Percentiles rank a stretch among this genome's conserved stretches.
Evolutionary conservation across 148 eudicot genomes (phyloP).

Genomic region (Chenopodium suecicum): DNA sequence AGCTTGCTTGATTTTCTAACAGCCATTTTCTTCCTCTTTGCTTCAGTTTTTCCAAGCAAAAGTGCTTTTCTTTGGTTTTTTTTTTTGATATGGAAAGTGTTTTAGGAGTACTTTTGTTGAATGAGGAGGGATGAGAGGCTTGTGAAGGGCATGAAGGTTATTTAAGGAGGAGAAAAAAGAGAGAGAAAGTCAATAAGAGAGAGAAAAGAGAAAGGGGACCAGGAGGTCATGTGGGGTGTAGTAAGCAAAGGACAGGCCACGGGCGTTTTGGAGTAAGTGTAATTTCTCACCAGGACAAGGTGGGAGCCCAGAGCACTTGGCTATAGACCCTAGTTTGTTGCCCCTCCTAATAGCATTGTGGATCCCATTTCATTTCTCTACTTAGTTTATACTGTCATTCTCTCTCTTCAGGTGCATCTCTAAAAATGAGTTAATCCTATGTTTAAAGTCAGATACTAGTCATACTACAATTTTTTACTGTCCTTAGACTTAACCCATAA

Average conservation of each 20-base stretch:
- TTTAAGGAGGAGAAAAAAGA: slow-evolving; percentile 38
- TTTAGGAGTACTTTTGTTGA: not conserved
- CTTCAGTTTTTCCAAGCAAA: not conserved
- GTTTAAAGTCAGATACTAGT: not conserved
- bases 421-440: slow-evolving; percentile 8
- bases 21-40: slow-evolving; percentile 41
- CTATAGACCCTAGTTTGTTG: slow-evolving; percentile 33
- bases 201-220: slow-evolving; percentile 16
- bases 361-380: slow-evolving; percentile 27
- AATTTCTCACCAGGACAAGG: slow-evolving; percentile 34
- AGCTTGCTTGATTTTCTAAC: slow-evolving; percentile 53
- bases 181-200: not conserved
- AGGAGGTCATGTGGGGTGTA: slow-evolving; percentile 38
- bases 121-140: slow-evolving; percentile 29
- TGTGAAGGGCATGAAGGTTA: slow-evolving; percentile 38
- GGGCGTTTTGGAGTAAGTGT: slow-evolving; percentile 33
- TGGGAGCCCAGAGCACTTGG: slow-evolving; percentile 45
- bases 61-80: not conserved
- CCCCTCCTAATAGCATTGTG: slow-evolving; percentile 39
- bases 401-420: slow-evolving; percentile 23
- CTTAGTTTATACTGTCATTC: slow-evolving; percentile 17
- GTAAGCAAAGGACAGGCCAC: slow-evolving; percentile 40
- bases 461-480: not conserved
- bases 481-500: not conserved
- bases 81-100: not conserved